Evolutionary conservation across 805 yeast genomes (phyloP).

Genomic region (Saturnispora dispora): DNA sequence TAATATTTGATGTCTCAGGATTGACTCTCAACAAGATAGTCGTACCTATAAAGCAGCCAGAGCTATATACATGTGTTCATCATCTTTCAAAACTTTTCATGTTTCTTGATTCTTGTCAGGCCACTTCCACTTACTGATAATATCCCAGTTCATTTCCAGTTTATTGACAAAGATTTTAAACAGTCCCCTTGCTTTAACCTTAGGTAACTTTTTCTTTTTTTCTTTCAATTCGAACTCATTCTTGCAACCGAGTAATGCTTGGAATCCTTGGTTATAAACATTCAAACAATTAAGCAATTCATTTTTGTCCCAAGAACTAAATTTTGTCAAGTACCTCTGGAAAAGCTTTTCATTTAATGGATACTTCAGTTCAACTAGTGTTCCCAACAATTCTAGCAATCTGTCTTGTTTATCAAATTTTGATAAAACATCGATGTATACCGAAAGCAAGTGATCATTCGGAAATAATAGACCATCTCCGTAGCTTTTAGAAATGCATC

Average conservation of each 20-base stretch:
- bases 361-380: constrained; percentile 43
- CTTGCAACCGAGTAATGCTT: constrained; percentile 10
- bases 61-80: background rate
- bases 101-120: constrained; percentile 14
- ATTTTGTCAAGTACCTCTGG: constrained; percentile 14
- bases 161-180: constrained; percentile 18
- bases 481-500: constrained; percentile 29
- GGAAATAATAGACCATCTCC: constrained; percentile 34
- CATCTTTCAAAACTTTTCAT: background rate
- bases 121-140: constrained; percentile 27
- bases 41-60: background rate
- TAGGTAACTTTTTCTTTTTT: constrained; percentile 11
- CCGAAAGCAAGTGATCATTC: constrained; percentile 37
- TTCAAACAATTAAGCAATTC: constrained; percentile 19
- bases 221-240: constrained; percentile 21
- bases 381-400: constrained; percentile 39
- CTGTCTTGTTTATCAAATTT: constrained; percentile 40
- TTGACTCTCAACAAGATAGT: background rate
- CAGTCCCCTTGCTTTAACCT: constrained; percentile 12
- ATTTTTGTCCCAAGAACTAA: constrained; percentile 15
- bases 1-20: no score
- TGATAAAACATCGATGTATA: constrained; percentile 43
- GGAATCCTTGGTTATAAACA: constrained; percentile 15
- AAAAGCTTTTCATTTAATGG: constrained; percentile 17
- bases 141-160: constrained; percentile 24